These are phyloP conservation scores for Populus simonii DNA, from an alignment of 345 rosid genomes.

Conservation along the genomic window DNA sequence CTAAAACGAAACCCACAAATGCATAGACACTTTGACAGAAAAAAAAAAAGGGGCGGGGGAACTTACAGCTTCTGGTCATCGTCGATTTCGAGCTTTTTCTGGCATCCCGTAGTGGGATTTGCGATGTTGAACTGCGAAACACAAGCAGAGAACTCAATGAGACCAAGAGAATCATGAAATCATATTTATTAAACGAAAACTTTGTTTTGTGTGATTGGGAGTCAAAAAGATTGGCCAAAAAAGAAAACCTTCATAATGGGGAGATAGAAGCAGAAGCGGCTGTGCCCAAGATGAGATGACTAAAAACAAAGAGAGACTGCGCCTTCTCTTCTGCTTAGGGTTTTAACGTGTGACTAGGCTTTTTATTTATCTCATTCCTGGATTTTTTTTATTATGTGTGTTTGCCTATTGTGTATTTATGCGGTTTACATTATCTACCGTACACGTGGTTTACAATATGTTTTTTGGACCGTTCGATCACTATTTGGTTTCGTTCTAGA, in stretches of 20 bases:
- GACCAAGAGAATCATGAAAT: background rate
- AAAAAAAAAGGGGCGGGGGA: background rate
- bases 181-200: background rate
- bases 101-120: constrained; percentile 27
- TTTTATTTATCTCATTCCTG: background rate
- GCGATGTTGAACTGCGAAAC: constrained; percentile 21
- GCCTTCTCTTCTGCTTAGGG: constrained; percentile 4
- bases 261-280: constrained; percentile 5
- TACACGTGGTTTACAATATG: background rate
- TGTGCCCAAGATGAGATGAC: background rate
- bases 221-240: background rate
- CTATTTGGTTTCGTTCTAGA: too few species aligned
- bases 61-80: constrained; percentile 27
- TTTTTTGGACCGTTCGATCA: too few species aligned
- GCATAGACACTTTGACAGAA: background rate
- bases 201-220: background rate
- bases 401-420: background rate
- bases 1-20: background rate
- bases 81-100: constrained; percentile 29
- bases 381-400: background rate
- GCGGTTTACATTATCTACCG: background rate
- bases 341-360: background rate
- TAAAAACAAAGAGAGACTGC: background rate
- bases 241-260: constrained; percentile 2
- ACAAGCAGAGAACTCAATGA: background rate